These are phyloP conservation scores for Aspergillus taichungensis DNA, from an alignment of 495 filamentous ascomycete genomes.

Conservation along the genomic window DNA sequence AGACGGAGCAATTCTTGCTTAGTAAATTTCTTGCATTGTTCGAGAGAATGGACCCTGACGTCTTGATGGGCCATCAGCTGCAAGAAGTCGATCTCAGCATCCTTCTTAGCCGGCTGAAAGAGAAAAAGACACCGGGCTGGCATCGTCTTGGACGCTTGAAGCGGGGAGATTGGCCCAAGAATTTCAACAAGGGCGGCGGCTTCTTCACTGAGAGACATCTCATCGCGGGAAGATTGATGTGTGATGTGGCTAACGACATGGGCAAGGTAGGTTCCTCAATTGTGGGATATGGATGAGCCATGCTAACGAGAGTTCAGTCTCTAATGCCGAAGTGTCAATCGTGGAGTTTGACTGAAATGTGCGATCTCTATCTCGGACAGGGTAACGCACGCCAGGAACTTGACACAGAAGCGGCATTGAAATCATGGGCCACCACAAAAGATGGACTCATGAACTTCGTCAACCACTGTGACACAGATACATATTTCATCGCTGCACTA, in stretches of 20 bases:
- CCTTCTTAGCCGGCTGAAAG: slow-evolving; percentile 74
- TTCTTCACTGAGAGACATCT: slow-evolving; percentile 90
- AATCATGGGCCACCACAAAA: slow-evolving; percentile 75
- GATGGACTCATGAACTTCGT: slow-evolving; percentile 89
- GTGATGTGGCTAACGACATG: slow-evolving; percentile 92
- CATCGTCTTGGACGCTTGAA: slow-evolving; percentile 81
- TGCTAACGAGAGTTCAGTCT: slow-evolving; percentile 46
- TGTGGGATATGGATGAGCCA: not conserved
- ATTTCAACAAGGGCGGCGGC: slow-evolving; percentile 75
- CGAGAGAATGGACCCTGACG: slow-evolving; percentile 83
- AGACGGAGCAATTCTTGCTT: slow-evolving; percentile 71
- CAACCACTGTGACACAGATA: slow-evolving; percentile 86
- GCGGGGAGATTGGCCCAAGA: slow-evolving; percentile 78
- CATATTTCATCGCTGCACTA: slow-evolving; percentile 87
- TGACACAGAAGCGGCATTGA: slow-evolving; percentile 79
- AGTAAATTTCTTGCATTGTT: slow-evolving; percentile 83
- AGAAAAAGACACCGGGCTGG: slow-evolving; percentile 88
- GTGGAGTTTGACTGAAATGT: slow-evolving; percentile 98
- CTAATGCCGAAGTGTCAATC: slow-evolving; percentile 95
- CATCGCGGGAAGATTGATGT: slow-evolving; percentile 80
- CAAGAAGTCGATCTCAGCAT: slow-evolving; percentile 96
- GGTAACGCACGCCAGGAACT: slow-evolving; percentile 65
- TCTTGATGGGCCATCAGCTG: slow-evolving; percentile 88
- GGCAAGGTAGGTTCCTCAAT: slow-evolving; percentile 55
- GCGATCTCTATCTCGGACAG: slow-evolving; percentile 70